These are phyloP conservation scores for Hypocreales sp. DNA, from an alignment of 2,329 filamentous ascomycete genomes.

Conservation along the genomic window DNA sequence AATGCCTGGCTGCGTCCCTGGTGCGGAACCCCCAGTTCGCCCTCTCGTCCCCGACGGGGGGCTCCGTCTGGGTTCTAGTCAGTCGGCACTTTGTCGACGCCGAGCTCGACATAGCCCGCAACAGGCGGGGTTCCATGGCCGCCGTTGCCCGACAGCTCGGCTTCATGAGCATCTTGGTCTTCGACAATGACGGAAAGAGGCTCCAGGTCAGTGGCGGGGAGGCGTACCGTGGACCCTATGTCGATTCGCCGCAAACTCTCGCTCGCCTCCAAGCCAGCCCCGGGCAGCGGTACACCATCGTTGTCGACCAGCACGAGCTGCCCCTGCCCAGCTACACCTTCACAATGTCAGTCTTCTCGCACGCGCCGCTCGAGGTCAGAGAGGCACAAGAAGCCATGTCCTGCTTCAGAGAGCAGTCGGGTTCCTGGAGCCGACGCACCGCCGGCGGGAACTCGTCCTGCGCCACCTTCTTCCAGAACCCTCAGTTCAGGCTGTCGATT, in stretches of 20 bases:
- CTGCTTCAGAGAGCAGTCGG: conserved; percentile 40
- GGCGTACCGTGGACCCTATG: conserved; percentile 65
- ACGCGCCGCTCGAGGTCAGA: conserved; percentile 41
- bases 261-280: conserved; percentile 42
- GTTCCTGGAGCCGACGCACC: conserved; percentile 62
- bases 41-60: conserved; percentile 39
- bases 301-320: conserved; percentile 66
- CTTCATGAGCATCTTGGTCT: conserved; percentile 79
- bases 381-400: conserved; percentile 45
- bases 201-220: conserved; percentile 62
- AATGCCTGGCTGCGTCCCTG: conserved; percentile 35
- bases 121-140: conserved; percentile 22
- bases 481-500: conserved; percentile 61
- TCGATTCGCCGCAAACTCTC: conserved; percentile 86
- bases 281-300: conserved; percentile 37
- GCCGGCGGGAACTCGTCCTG: conserved; percentile 75
- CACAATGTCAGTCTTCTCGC: conserved; percentile 71
- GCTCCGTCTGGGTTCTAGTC: conserved; percentile 68
- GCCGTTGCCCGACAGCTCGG: conserved; percentile 43
- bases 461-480: conserved; percentile 66
- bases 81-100: conserved; percentile 70
- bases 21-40: conserved; percentile 60
- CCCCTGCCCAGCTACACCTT: conserved; percentile 65
- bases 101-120: conserved; percentile 40
- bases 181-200: conserved; percentile 51